Base-by-base conservation (phyloP, 352 stramenopile genomes). In the Phytophthora brassicae region DNA sequence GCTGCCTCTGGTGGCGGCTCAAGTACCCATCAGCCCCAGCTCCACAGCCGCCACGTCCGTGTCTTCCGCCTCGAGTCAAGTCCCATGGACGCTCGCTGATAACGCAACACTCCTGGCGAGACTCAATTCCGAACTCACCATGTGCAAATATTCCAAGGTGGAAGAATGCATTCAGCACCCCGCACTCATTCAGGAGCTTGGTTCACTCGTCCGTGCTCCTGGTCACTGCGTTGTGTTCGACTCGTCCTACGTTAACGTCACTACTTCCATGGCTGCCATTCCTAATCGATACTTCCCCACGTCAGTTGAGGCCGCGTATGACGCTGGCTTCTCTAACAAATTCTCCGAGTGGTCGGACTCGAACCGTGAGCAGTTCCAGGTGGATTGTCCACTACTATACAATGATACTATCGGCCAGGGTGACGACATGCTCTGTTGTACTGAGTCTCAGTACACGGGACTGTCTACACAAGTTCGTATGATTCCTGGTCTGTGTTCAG, bases 61-160 rank as follows among this genome's bases (percentile, higher is more conserved):
- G n/a, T 62, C 52, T 22, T 71, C 59, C 42, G 49, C 50, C 46
- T 70, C 62, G 17, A 76, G 50, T 36, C 45, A 62, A 17, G 64
- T 80, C 11, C 73, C 75, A 16, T 80, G 67, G 56, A 79, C 61
- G 5, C 66, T 82, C 20, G 66, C 72, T 1, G 72, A 81, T 35
- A 85, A 83, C 20, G 57, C 44, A 13, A 79, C 68, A 16, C 44
- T 64, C 5, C 42, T 85, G 17, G 63, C 59, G 17, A 17, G 59
- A 16, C 47, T 81, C 36, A 22, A 62, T n/a, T 41, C 57, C n/a
- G 52, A 83, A 41, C 67, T 86, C 8, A 75, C 72, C 45, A 77
- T 67, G 66, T 89, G 81, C 70, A 85, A 56, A 46, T 90, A 87
- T 61, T 86, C 81, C 19, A 85, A 85, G 26, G 74, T 70, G 41